Base-by-base conservation (phyloP, 495 filamentous ascomycete species). In the Penicillium antarcticum region DNA sequence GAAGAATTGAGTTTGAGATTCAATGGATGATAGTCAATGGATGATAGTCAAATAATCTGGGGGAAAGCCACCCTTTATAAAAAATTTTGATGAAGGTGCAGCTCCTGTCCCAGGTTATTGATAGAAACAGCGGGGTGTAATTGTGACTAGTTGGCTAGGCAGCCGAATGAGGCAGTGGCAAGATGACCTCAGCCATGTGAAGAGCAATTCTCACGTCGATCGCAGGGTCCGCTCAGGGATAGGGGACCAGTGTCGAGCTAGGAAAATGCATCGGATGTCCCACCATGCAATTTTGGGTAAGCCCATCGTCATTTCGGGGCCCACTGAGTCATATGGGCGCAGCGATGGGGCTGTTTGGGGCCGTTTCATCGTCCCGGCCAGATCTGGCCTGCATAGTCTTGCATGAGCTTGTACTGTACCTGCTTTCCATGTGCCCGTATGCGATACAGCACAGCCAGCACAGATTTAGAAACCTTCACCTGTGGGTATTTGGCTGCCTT, bases 151-250 rank as follows among this genome's bases (percentile, higher is more conserved):
- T 18, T 4, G 16, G 26, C 40, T 45, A 17, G 38, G 26, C 46
- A 51, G 32, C 39, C 19, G 36, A 24, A 29, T 29, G 21, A 37
- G 24, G n/a, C 17, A 39, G 54, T 57, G 54, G 54, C 54, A 24
- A 57, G 37, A 47, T 53, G 44, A 53, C 44, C 38, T 52, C 42
- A 56, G 53, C 53, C 53, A 23, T 42, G 33, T 46, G 40, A 38
- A 43, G 9, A 42, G 42, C 35, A 31, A 46, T 46, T 41, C 18
- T 37, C 16, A 37, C 31, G 48, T 32, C 53, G 48, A 56, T 56
- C 53, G 26, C 13, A 49, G 38, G 37, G 37, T 42, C 47, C 17
- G 24, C 19, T 41, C 37, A 49, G 29, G 29, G 18, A 34, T 49
- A 24, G 26, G 16, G 36, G 46, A 17, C 10, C 45, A 14, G 7